A percentile compares a stretch with the other conserved stretches of the same genome.
Evolutionary conservation across 1,284 basidiomycete species (phyloP).

Genomic region (Apiotrichum domesticum): DNA sequence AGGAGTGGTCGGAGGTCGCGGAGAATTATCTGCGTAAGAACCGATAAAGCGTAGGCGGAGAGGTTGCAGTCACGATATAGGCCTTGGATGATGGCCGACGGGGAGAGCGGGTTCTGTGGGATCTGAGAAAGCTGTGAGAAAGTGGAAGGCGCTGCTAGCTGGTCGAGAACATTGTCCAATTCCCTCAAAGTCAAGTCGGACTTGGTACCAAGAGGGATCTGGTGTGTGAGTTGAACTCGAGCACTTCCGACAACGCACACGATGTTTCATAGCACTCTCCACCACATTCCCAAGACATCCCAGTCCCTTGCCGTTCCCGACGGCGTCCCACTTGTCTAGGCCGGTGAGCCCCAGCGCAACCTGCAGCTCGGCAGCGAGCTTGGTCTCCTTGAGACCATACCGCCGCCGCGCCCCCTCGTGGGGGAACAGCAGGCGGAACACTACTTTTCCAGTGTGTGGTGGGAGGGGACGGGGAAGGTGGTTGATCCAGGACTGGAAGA

Average conservation of each 20-base stretch:
- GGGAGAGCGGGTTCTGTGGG: background rate
- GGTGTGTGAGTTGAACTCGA: background rate
- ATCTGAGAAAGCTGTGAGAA: constrained; percentile 54
- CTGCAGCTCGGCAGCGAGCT: constrained; percentile 56
- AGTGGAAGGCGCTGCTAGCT: constrained; percentile 61
- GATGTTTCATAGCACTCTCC: constrained; percentile 44
- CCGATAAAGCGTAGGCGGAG: constrained; percentile 57
- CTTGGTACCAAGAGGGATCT: background rate
- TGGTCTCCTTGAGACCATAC: constrained; percentile 66
- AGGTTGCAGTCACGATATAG: constrained; percentile 37
- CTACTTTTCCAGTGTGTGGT: constrained; percentile 30
- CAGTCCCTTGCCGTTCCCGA: constrained; percentile 35
- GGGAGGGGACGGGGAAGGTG: constrained; percentile 27
- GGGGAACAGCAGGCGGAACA: constrained; percentile 74
- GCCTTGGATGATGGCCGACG: constrained; percentile 14
- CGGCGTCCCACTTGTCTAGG: constrained; percentile 54
- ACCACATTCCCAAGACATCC: constrained; percentile 69
- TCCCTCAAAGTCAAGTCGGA: constrained; percentile 42
- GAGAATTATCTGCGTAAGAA: constrained; percentile 74
- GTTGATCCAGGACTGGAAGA: constrained; percentile 38
- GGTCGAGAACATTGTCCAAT: constrained; percentile 61
- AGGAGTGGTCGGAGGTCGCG: constrained; percentile 72
- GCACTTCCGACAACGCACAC: background rate
- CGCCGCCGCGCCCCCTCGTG: constrained; percentile 64
- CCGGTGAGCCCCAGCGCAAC: constrained; percentile 50